Conservation (phyloP, 192 early-diverging fungal genomes). For the Linnemannia hyalina region DNA sequence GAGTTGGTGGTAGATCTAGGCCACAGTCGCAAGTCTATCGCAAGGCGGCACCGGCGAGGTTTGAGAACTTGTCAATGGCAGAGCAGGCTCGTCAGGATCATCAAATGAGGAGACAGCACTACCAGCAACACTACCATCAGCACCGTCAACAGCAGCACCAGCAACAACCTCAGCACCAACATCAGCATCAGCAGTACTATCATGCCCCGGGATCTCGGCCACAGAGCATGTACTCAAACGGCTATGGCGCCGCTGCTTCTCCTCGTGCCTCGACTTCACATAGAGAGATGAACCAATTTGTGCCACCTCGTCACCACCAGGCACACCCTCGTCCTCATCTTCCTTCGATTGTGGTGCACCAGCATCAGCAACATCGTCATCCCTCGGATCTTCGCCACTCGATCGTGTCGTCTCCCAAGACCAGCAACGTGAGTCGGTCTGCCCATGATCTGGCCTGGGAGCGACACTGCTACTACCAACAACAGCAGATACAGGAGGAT, state of each 20-base stretch:
- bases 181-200: conserved; percentile 6
- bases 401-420: neutral
- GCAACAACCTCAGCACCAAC: neutral
- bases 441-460: conserved; percentile 49
- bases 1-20: neutral
- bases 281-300: neutral
- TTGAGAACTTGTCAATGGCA: conserved; percentile 29
- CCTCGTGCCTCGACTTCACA: neutral
- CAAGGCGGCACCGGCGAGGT: neutral
- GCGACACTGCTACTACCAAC: conserved; percentile 49
- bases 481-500: conserved; percentile 37
- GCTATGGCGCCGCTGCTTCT: neutral
- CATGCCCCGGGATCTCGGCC: neutral
- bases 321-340: neutral
- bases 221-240: neutral
- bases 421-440: conserved; percentile 5
- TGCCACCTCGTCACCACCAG: neutral
- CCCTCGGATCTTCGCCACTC: neutral
- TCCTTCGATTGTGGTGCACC: neutral
- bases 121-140: conserved; percentile 36
- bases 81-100: conserved; percentile 44
- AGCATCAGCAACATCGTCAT: neutral
- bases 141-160: conserved; percentile 21
- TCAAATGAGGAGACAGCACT: conserved; percentile 29
- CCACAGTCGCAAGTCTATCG: neutral